Evolutionary conservation across 2,329 filamentous ascomycete species (phyloP), one percentile per base, ranked within the genome.

Genomic region (Alternaria postmessia): DNA sequence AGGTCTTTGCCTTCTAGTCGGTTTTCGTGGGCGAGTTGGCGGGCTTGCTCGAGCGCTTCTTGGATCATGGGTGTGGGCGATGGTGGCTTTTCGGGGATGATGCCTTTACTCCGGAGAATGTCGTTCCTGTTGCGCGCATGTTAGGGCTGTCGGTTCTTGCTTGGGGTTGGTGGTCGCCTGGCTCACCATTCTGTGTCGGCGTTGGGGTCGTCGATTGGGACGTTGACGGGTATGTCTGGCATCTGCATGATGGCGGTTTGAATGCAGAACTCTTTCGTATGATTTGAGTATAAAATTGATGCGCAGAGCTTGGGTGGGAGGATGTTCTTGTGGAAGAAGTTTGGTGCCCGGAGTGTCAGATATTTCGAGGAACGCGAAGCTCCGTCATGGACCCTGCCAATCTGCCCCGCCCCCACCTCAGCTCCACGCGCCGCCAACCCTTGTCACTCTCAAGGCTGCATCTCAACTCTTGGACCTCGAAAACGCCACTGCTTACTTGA

Each of bases 21-120:
- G 77, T 97, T 97, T 76, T 97, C 94, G 73, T 98, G 89, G 28
- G 94, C 94, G 63, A 96, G 84, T 70, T 89, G 85, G 59, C 91
- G 88, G 12, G 92, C 95, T 81, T 97, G 92, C 20, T 90, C 80
- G 47, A 99, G 87, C 4, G 95, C 95, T 83, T 98, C 94, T 81
- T 99, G 91, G 72, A 99, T 97, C 82, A 97, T 90, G 7, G 94
- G 93, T 2, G 95, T 97, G 2, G 95, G 95, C 46, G 94, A 97
- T 3, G 94, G 93, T 0, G 94, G 93, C 78, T 97, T 98, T 78
- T 98, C 94, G n/a, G 95, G 95, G 63, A 99, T 98, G 68, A 99
- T 86, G 67, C 93, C 93, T 83, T 99, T 93, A 79, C 96, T 96
- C 70, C 95, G 92, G 59, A 99, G 89, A 74, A 99, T 99, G 70